Base-by-base conservation (phyloP, 2,329 filamentous ascomycete genomes). In the Trichoderma harzianum region DNA sequence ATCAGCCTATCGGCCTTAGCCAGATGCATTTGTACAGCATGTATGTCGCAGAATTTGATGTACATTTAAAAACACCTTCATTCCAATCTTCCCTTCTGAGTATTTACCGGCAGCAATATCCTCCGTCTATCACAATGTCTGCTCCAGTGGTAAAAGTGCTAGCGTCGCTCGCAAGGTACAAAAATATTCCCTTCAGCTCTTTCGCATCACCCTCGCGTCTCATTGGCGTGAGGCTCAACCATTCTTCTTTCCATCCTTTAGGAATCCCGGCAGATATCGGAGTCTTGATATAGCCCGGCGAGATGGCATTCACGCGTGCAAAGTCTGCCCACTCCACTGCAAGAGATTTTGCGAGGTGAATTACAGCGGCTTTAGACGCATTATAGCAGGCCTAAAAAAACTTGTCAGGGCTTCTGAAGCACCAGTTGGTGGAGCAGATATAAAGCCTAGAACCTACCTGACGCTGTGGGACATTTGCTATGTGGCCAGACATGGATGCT, bases 261-360 rank as follows among this genome's bases (percentile, higher is more conserved):
- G 78, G 75, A 36, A 78, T 79, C 47, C 78, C 78, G 5, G 75
- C 79, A 53, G 76, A 80, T 36, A 81, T 81, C 16, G 74, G 76
- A 6, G 80, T 83, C 61, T 81, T 80, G 47, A 83, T 81, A 70
- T 82, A 82, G 7, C 81, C 81, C 7, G 80, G 81, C 77, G 74
- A 76, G 73, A 83, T 76, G 62, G 76, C 82, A 73, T 84, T 83
- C 24, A 84, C 81, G n/a, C 82, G 78, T 57, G 79, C 80, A 30
- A 79, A 83, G 65, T 83, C 81, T 0, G 80, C 82, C 83, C 83
- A 85, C 73, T 85, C 83, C 10, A 84, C 83, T 3, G 83, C 78
- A 16, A 84, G 75, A 61, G 78, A 81, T 75, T 82, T 82, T n/a
- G 80, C 78, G 21, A 85, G 76, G 62, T 84, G 83, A 3, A 83